A percentile compares a stretch with the other conserved stretches of the same genome.
These are phyloP conservation scores for Furcasterigmium furcatum DNA, from an alignment of 2,329 filamentous ascomycete species.

Conservation along the genomic window DNA sequence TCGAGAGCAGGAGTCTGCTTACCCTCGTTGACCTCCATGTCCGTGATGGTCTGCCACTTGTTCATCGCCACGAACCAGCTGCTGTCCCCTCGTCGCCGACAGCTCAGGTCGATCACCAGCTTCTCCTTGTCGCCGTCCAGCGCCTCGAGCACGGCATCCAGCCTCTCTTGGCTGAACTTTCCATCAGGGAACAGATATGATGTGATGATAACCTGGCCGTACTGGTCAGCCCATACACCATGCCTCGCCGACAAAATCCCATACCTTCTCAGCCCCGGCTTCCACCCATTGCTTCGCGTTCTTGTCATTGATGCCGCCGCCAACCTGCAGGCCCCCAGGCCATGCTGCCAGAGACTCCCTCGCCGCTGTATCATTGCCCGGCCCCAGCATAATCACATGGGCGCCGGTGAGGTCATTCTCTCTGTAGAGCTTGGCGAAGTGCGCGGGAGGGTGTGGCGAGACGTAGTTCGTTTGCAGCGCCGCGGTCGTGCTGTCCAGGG, in stretches of 20 bases:
- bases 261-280: slow-evolving; percentile 83
- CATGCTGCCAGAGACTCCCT: slow-evolving; percentile 74
- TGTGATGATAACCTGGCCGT: slow-evolving; percentile 85
- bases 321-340: slow-evolving; percentile 80
- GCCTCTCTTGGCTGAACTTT: slow-evolving; percentile 72
- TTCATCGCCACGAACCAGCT: slow-evolving; percentile 98
- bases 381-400: slow-evolving; percentile 95
- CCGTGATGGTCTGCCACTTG: slow-evolving; percentile 97
- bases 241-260: not conserved
- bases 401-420: slow-evolving; percentile 72
- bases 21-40: slow-evolving; percentile 92
- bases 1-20: slow-evolving; percentile 18
- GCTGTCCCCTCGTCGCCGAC: slow-evolving; percentile 66
- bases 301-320: slow-evolving; percentile 84
- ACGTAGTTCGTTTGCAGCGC: slow-evolving; percentile 89
- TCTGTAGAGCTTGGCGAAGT: slow-evolving; percentile 81
- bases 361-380: slow-evolving; percentile 79
- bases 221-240: not conserved
- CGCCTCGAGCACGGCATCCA: slow-evolving; percentile 70
- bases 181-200: slow-evolving; percentile 88
- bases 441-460: slow-evolving; percentile 73
- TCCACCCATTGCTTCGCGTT: slow-evolving; percentile 88
- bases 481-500: slow-evolving; percentile 65
- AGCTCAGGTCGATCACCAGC: slow-evolving; percentile 94
- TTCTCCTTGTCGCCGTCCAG: slow-evolving; percentile 73